Evolutionary conservation across 192 early-diverging fungal genomes (phyloP).

Genomic region (Kappamyces sp.): DNA sequence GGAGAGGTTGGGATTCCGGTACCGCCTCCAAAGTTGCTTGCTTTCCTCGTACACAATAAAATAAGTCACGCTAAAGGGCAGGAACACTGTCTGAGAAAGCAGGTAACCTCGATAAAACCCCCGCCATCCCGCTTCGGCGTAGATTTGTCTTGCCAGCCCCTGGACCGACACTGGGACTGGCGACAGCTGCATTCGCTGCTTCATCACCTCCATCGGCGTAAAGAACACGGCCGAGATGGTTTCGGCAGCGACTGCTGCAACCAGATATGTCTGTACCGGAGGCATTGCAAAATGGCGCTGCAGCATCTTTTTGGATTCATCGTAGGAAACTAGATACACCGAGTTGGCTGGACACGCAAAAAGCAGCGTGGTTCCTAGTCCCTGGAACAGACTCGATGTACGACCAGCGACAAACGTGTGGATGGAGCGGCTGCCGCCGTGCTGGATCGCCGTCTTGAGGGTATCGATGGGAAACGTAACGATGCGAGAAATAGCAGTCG

Average conservation of each 20-base stretch:
- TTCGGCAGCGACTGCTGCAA: slow-evolving; percentile 60
- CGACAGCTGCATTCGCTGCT: slow-evolving; percentile 62
- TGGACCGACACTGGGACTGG: slow-evolving; percentile 9
- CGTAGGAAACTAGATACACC: slow-evolving; percentile 66
- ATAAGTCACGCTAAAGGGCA: slow-evolving; percentile 67
- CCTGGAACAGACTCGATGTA: slow-evolving; percentile 52
- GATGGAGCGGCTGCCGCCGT: slow-evolving; percentile 21
- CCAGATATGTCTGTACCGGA: slow-evolving; percentile 46
- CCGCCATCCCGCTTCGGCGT: slow-evolving; percentile 44
- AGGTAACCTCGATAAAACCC: slow-evolving; percentile 73
- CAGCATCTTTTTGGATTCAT: slow-evolving; percentile 47
- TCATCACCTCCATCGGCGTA: slow-evolving; percentile 85
- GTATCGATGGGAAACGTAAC: slow-evolving; percentile 74
- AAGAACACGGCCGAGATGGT: slow-evolving; percentile 60
- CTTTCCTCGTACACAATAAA: slow-evolving; percentile 64
- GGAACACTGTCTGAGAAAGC: slow-evolving; percentile 66
- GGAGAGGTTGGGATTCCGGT: slow-evolving; percentile 25
- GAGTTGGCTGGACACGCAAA: slow-evolving; percentile 69
- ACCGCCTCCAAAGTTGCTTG: slow-evolving; percentile 24
- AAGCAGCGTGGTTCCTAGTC: slow-evolving; percentile 58
- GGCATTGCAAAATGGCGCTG: slow-evolving; percentile 18
- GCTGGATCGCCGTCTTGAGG: slow-evolving; percentile 65
- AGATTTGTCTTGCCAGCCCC: slow-evolving; percentile 43
- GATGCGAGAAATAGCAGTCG: slow-evolving; percentile 52
- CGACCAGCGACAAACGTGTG: slow-evolving; percentile 13